phyloP scores from a whole-genome alignment of 2,329 filamentous ascomycete genomes.

The Clathrospora elynae region DNA sequence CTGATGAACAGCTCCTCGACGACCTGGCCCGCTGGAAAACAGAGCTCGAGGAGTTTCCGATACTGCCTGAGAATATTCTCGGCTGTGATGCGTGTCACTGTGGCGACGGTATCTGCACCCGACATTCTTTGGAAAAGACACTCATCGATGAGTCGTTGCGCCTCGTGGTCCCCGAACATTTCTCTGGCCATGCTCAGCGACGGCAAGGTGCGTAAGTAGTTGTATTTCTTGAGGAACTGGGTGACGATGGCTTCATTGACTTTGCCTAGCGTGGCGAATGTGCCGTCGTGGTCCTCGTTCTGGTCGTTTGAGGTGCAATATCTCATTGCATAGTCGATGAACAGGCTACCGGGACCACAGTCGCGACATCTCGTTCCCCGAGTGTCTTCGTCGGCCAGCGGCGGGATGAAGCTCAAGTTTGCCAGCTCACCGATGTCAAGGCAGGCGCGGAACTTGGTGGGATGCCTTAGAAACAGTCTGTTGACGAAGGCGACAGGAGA shows the following conservation, averaged over 20 bases:
- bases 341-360: conserved; percentile 62
- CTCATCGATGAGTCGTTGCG: conserved; percentile 58
- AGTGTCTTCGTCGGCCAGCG: conserved; percentile 49
- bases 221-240: conserved; percentile 53
- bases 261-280: conserved; percentile 56
- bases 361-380: conserved; percentile 58
- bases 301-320: conserved; percentile 58
- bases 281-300: conserved; percentile 60
- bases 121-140: conserved; percentile 53
- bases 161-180: conserved; percentile 63
- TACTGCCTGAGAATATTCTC: conserved; percentile 62
- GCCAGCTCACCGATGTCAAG: conserved; percentile 67
- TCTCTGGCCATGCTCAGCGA: conserved; percentile 65
- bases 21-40: conserved; percentile 37
- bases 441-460: conserved; percentile 62
- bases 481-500: conserved; percentile 65
- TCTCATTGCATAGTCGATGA: conserved; percentile 63
- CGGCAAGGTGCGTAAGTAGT: conserved; percentile 58
- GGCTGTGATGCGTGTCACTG: conserved; percentile 64
- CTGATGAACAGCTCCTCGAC: conserved; percentile 66
- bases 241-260: conserved; percentile 60
- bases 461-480: conserved; percentile 61
- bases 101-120: conserved; percentile 61
- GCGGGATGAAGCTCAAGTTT: conserved; percentile 65
- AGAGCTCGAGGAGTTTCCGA: conserved; percentile 54